Conservation (phyloP, 805 yeast species). For the Maudiozyma turicensis region DNA sequence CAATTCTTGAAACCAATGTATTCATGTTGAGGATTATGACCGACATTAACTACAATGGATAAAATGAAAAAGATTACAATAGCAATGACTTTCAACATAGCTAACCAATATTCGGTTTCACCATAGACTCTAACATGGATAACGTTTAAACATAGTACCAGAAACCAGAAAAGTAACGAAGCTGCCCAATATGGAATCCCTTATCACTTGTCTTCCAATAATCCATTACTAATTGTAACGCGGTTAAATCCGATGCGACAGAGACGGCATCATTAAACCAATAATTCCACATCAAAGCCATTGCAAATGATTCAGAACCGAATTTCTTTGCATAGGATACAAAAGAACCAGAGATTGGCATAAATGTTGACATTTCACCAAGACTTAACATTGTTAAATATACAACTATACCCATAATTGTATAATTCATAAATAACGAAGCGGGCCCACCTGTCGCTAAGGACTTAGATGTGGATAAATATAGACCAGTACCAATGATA, state of each 20-base stretch:
- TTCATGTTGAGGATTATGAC: slow-evolving; percentile 44
- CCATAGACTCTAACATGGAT: slow-evolving; percentile 49
- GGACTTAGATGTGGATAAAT: slow-evolving; percentile 44
- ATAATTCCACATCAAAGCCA: slow-evolving; percentile 65
- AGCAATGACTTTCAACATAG: slow-evolving; percentile 47
- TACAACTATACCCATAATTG: slow-evolving; percentile 41
- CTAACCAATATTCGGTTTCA: slow-evolving; percentile 54
- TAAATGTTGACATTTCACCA: slow-evolving; percentile 48
- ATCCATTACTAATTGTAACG: slow-evolving; percentile 45
- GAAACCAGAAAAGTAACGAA: slow-evolving; percentile 45
- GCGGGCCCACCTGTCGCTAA: slow-evolving; percentile 44
- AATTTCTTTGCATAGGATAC: slow-evolving; percentile 50
- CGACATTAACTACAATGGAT: slow-evolving; percentile 48
- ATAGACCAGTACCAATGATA: slow-evolving; percentile 62
- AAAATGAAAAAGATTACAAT: slow-evolving; percentile 47
- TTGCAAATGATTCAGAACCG: slow-evolving; percentile 58
- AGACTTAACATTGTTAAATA: slow-evolving; percentile 43
- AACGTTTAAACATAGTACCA: slow-evolving; percentile 36
- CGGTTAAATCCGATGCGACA: slow-evolving; percentile 55
- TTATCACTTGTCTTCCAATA: slow-evolving; percentile 34
- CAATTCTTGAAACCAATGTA: slow-evolving; percentile 49
- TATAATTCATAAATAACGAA: slow-evolving; percentile 40
- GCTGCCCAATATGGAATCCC: slow-evolving; percentile 39
- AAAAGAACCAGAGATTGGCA: slow-evolving; percentile 51
- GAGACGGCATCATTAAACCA: slow-evolving; percentile 55